A percentile compares a stretch with the other conserved stretches of the same genome.
phyloP scores from a whole-genome alignment of 305 asterid species.

The Striga hermonthica region DNA sequence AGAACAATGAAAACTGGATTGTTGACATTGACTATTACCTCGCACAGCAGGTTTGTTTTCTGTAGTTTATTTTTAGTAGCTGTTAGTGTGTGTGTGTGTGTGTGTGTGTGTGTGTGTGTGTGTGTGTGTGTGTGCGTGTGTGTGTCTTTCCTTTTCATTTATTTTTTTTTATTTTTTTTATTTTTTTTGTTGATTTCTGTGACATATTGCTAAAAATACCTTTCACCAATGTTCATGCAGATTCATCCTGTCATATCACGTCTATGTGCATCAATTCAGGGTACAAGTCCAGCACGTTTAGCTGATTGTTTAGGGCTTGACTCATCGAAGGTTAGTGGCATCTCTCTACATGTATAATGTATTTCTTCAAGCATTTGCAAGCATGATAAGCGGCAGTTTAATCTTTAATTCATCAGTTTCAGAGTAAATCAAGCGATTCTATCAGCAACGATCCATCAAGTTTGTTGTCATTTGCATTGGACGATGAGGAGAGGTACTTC shows the following conservation, averaged over 20 bases:
- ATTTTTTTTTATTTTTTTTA: background rate
- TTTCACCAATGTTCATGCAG: conserved; percentile 46
- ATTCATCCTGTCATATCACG: conserved; percentile 99
- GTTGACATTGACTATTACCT: conserved; percentile 94
- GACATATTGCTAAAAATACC: conserved; percentile 29
- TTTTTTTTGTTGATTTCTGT: background rate
- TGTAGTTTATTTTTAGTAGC: conserved; percentile 24
- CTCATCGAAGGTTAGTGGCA: conserved; percentile 69
- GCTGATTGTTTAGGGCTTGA: conserved; percentile 99
- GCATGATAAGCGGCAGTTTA: conserved; percentile 24
- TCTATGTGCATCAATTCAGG: conserved; percentile 93
- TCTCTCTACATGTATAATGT: background rate
- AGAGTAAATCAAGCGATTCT: conserved; percentile 66
- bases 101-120: background rate
- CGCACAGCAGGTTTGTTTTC: conserved; percentile 77
- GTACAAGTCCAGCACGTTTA: conserved; percentile 94
- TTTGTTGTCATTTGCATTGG: conserved; percentile 49
- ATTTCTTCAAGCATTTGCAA: conserved; percentile 12
- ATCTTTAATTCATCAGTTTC: conserved; percentile 59
- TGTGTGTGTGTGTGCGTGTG: conserved; percentile 14
- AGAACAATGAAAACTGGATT: conserved; percentile 72
- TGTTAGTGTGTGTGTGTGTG: conserved; percentile 15
- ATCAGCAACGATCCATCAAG: conserved; percentile 62
- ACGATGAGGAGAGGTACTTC: conserved; percentile 82
- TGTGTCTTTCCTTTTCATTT: conserved; percentile 27